phyloP scores from a whole-genome alignment of 73 alveolate genomes.

The Paramecium primaurelia region DNA sequence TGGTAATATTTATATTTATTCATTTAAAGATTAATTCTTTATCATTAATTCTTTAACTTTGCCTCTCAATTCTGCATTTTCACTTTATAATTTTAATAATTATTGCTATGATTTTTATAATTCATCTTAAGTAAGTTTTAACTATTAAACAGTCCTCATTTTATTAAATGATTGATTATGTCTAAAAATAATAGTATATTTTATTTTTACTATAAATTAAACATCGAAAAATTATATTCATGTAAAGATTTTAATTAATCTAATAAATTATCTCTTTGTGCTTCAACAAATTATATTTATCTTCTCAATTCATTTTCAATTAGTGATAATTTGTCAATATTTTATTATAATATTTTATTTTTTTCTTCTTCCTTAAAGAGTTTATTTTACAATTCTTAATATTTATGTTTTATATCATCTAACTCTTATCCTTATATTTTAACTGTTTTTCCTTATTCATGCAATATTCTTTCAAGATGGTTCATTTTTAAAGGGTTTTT shows the following conservation, averaged over 20 bases:
- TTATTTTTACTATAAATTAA: not conserved
- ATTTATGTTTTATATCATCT: not conserved
- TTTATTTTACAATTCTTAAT: not conserved
- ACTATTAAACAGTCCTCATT: not conserved
- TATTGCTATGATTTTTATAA: not conserved
- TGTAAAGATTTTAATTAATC: not conserved
- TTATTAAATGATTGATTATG: not conserved
- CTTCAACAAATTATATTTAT: not conserved
- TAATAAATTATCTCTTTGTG: not conserved
- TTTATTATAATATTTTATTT: not conserved
- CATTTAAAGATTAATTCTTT: not conserved
- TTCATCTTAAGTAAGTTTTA: not conserved
- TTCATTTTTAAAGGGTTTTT: not conserved
- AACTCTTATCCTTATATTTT: not conserved
- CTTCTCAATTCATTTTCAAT: not conserved
- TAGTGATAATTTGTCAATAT: not conserved
- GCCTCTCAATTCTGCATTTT: not conserved
- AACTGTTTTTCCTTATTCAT: not conserved
- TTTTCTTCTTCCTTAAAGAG: not conserved
- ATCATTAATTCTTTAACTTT: not conserved
- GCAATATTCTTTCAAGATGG: not conserved
- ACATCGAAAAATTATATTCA: not conserved
- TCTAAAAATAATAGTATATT: not conserved
- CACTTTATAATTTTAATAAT: not conserved
- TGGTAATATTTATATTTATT: not conserved